Evolutionary conservation across 495 filamentous ascomycete species (phyloP).

Genomic region (Xylaria flabelliformis): DNA sequence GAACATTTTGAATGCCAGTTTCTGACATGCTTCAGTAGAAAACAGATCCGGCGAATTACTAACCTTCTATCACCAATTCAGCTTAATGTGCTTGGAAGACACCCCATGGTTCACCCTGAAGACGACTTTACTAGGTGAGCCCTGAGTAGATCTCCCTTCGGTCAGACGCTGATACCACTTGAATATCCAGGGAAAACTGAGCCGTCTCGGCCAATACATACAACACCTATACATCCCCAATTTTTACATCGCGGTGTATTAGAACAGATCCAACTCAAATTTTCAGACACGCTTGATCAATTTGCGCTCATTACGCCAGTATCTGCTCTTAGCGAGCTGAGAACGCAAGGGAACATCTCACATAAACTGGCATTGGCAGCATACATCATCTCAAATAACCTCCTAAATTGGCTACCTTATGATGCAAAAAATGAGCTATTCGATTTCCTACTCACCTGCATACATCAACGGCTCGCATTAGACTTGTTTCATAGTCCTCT

Average conservation of each 20-base stretch:
- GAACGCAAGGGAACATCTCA: neutral
- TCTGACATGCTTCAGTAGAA: neutral
- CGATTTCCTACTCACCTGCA: slow-evolving; percentile 11
- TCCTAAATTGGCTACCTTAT: too few species aligned
- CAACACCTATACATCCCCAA: neutral
- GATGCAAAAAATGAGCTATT: too few species aligned
- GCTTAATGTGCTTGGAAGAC: neutral
- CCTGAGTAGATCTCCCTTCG: neutral
- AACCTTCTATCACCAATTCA: neutral
- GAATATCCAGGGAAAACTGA: neutral
- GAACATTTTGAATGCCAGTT: neutral
- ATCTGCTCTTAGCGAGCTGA: neutral
- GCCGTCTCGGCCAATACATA: neutral
- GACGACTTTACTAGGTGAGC: neutral
- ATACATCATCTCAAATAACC: neutral
- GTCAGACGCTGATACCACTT: neutral
- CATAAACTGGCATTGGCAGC: neutral
- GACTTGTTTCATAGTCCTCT: slow-evolving; percentile 17
- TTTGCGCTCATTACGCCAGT: neutral
- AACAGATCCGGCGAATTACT: neutral
- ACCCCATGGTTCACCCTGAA: neutral
- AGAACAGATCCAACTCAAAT: neutral
- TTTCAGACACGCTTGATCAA: neutral
- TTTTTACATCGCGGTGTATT: neutral
- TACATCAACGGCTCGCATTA: neutral